Percentiles rank a stretch among this genome's conserved stretches.
These are phyloP conservation scores for Neoconidiobolus thromboides DNA, from an alignment of 371 early-diverging fungal species.

Conservation along the genomic window DNA sequence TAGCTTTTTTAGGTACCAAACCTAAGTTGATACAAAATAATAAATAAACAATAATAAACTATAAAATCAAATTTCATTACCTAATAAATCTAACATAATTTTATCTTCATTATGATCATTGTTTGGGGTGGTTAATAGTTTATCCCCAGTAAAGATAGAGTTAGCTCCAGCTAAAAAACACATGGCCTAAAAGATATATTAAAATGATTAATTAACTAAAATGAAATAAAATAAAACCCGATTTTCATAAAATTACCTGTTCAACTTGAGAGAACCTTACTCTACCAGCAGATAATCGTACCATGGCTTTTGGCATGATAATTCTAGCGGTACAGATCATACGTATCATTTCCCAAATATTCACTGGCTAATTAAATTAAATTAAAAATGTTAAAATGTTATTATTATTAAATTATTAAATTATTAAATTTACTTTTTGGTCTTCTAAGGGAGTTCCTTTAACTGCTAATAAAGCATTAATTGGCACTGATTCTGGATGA, in stretches of 20 bases:
- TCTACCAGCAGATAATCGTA: conserved; percentile 71
- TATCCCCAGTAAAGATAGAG: conserved; percentile 75
- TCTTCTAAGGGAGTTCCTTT: conserved; percentile 63
- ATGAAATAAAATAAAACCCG: neutral
- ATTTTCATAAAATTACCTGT: conserved; percentile 14
- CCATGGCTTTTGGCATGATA: conserved; percentile 65
- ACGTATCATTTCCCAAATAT: conserved; percentile 70
- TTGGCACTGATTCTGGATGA: conserved; percentile 73
- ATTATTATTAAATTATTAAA: neutral
- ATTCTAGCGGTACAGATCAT: conserved; percentile 77
- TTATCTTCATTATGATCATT: conserved; percentile 52
- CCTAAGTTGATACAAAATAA: conserved; percentile 11
- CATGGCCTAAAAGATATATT: conserved; percentile 17
- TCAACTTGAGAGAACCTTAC: conserved; percentile 55
- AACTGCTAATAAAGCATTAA: conserved; percentile 65
- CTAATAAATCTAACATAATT: conserved; percentile 50
- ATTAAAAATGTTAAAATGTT: too few relatives aligned
- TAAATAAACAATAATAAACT: too few relatives aligned
- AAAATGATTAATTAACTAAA: neutral
- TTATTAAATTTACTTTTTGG: conserved; percentile 18
- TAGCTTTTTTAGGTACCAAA: conserved; percentile 46
- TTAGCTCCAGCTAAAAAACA: conserved; percentile 80
- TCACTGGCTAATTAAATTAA: conserved; percentile 25
- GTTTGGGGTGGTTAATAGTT: conserved; percentile 68
- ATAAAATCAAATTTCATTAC: neutral